Evolutionary conservation across 768 basidiomycete species (phyloP).

Genomic region (Tricholoma sp.): DNA sequence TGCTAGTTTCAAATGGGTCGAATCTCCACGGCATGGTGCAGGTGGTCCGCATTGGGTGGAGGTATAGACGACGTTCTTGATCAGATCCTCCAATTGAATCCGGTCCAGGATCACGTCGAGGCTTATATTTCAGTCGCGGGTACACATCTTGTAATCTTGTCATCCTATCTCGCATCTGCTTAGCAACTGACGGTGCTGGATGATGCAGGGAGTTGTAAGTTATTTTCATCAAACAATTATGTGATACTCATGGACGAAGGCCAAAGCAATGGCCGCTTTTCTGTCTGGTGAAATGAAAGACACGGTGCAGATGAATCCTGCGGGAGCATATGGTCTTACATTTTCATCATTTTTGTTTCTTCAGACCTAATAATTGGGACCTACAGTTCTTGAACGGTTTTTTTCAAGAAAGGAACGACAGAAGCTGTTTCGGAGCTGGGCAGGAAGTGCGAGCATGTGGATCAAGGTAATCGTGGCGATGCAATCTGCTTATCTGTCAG

Average conservation of each 20-base stretch:
- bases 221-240: not conserved
- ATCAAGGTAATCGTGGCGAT: slow-evolving; percentile 60
- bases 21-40: slow-evolving; percentile 73
- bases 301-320: slow-evolving; percentile 81
- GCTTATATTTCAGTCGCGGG: slow-evolving; percentile 82
- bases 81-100: not conserved
- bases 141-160: slow-evolving; percentile 61
- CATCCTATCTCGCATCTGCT: not conserved
- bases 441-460: slow-evolving; percentile 92
- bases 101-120: slow-evolving; percentile 71
- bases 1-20: slow-evolving; percentile 91
- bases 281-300: slow-evolving; percentile 95
- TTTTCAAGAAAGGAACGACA: slow-evolving; percentile 89
- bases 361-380: not conserved
- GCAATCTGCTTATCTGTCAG: not conserved
- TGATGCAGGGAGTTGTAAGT: slow-evolving; percentile 66
- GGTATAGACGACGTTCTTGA: slow-evolving; percentile 32
- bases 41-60: slow-evolving; percentile 93
- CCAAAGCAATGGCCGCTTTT: slow-evolving; percentile 94
- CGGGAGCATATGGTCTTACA: slow-evolving; percentile 64
- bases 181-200: slow-evolving; percentile 1
- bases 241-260: slow-evolving; percentile 30
- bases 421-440: slow-evolving; percentile 90
- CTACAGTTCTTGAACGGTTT: slow-evolving; percentile 76
- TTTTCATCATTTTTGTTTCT: not conserved